These are phyloP conservation scores for Davidsoniella neocaledoniae DNA, from an alignment of 2,329 filamentous ascomycete species.

Conservation along the genomic window DNA sequence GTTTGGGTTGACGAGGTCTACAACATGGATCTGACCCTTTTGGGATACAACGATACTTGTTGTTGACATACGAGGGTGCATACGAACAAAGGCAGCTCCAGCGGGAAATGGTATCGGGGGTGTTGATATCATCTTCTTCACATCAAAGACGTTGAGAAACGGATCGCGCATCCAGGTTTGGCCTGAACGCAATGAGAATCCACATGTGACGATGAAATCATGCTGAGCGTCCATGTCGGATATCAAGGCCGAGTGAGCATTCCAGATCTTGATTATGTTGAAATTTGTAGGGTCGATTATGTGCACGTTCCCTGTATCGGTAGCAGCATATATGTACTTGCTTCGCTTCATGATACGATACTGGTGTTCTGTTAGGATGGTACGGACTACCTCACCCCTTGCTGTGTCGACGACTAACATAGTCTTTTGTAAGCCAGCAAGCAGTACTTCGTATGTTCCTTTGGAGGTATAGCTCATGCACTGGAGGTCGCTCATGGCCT, in stretches of 20 bases:
- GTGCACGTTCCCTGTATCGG: constrained; percentile 64
- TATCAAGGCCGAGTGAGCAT: constrained; percentile 72
- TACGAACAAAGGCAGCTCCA: constrained; percentile 82
- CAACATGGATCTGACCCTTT: constrained; percentile 83
- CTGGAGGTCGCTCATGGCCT: constrained; percentile 53
- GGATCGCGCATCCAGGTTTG: constrained; percentile 70
- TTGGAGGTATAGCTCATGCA: constrained; percentile 95
- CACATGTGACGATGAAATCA: constrained; percentile 89
- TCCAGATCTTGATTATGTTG: constrained; percentile 70
- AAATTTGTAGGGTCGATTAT: constrained; percentile 69
- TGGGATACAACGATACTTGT: constrained; percentile 90
- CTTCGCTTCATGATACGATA: constrained; percentile 88
- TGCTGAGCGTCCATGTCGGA: constrained; percentile 96
- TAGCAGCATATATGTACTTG: constrained; percentile 84
- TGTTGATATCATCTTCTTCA: constrained; percentile 77
- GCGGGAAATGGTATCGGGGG: constrained; percentile 85
- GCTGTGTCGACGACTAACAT: constrained; percentile 64
- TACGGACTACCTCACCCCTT: constrained; percentile 56
- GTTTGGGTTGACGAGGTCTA: constrained; percentile 88
- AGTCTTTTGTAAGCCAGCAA: constrained; percentile 67
- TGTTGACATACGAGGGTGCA: constrained; percentile 91
- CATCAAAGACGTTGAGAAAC: constrained; percentile 86
- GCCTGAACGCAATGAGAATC: constrained; percentile 66
- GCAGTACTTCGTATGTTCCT: constrained; percentile 65
- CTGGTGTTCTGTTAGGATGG: constrained; percentile 52